Percentiles rank a stretch among this genome's conserved stretches.
Evolutionary conservation across 306 rosid genomes (phyloP).

Genomic region (Notholithocarpus densiflorus): DNA sequence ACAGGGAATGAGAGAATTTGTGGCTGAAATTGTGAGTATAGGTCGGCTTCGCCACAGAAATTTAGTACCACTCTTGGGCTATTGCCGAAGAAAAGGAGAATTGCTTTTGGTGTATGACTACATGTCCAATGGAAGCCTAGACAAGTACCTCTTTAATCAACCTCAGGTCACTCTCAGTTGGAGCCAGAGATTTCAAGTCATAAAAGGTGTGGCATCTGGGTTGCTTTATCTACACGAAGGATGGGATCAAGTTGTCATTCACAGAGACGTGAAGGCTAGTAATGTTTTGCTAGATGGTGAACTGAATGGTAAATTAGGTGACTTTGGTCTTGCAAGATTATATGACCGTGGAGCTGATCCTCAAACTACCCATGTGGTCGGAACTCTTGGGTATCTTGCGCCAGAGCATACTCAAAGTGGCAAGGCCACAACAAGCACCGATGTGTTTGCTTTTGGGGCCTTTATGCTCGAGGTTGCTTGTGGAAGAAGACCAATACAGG

Average conservation of each 20-base stretch:
- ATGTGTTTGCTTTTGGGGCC: constrained; percentile 36
- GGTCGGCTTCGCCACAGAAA: not conserved
- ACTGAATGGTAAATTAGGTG: constrained; percentile 26
- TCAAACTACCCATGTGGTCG: constrained; percentile 26
- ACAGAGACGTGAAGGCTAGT: constrained; percentile 40
- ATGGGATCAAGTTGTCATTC: constrained; percentile 37
- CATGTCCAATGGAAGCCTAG: constrained; percentile 44
- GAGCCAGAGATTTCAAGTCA: constrained; percentile 28
- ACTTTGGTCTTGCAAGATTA: constrained; percentile 37
- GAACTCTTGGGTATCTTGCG: constrained; percentile 38
- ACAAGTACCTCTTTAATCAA: constrained; percentile 23
- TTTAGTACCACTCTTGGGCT: constrained; percentile 31
- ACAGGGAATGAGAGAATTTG: constrained; percentile 39
- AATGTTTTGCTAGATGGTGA: constrained; percentile 32
- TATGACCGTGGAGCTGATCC: constrained; percentile 35
- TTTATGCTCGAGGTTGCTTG: constrained; percentile 33
- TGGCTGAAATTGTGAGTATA: constrained; percentile 3
- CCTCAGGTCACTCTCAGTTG: constrained; percentile 17
- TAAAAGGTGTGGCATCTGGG: constrained; percentile 33
- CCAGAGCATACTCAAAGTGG: constrained; percentile 33
- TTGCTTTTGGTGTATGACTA: constrained; percentile 28
- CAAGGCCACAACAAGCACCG: constrained; percentile 23
- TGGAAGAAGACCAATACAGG: constrained; percentile 38
- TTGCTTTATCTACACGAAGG: constrained; percentile 31
- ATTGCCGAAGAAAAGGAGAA: constrained; percentile 30